phyloP scores from a whole-genome alignment of 495 filamentous ascomycete genomes.

The Bombardia bombarda region DNA sequence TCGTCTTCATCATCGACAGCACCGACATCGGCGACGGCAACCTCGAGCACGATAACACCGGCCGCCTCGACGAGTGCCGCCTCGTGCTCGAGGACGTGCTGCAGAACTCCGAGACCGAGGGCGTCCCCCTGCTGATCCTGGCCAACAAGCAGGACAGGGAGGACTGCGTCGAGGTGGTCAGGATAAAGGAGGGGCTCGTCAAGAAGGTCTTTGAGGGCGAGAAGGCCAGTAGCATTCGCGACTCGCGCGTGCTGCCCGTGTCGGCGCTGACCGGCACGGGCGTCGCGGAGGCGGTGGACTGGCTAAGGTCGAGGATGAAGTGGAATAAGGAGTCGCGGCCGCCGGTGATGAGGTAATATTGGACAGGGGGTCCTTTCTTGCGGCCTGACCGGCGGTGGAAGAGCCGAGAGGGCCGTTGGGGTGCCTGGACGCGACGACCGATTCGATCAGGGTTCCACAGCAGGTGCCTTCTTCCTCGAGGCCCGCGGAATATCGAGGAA shows the following conservation, averaged over 20 bases:
- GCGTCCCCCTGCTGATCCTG: slow-evolving; percentile 84
- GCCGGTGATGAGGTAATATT: slow-evolving; percentile 86
- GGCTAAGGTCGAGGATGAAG: slow-evolving; percentile 81
- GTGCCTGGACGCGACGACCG: background rate
- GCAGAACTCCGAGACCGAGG: slow-evolving; percentile 73
- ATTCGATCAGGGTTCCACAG: background rate
- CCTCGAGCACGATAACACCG: slow-evolving; percentile 46
- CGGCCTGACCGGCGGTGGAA: background rate
- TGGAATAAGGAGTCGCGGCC: slow-evolving; percentile 94
- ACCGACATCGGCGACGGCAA: slow-evolving; percentile 81
- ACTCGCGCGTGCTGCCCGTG: slow-evolving; percentile 85
- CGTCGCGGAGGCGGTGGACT: slow-evolving; percentile 91
- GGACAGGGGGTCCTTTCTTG: no score
- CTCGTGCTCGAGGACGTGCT: slow-evolving; percentile 83
- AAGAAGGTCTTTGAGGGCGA: slow-evolving; percentile 92
- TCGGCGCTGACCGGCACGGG: slow-evolving; percentile 87
- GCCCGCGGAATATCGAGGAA: no score
- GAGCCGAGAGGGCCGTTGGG: background rate
- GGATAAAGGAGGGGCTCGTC: slow-evolving; percentile 93
- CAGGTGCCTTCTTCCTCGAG: no score
- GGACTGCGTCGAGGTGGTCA: slow-evolving; percentile 93
- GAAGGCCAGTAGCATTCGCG: slow-evolving; percentile 72
- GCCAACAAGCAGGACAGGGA: slow-evolving; percentile 98
- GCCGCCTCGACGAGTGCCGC: slow-evolving; percentile 79
- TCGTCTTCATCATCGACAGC: slow-evolving; percentile 93